Evolutionary conservation across 2,329 filamentous ascomycete species (phyloP).

Genomic region (Erysiphe pulchra): DNA sequence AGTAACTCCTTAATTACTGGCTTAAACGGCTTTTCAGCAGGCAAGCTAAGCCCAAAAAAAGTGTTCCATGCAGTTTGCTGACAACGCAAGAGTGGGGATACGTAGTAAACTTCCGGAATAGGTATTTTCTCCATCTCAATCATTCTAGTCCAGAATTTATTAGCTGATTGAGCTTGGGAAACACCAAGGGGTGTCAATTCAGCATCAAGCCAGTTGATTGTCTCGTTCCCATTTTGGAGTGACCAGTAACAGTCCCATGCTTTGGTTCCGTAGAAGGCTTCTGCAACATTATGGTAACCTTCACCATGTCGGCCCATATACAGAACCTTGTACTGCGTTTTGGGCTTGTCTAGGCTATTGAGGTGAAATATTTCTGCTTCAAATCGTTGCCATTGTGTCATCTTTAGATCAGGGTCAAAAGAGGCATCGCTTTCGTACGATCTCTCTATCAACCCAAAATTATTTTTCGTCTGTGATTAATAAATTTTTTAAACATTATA

Average conservation of each 20-base stretch:
- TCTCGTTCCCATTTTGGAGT: constrained; percentile 34
- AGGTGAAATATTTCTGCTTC: constrained; percentile 27
- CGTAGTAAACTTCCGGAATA: constrained; percentile 36
- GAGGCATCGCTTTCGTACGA: constrained; percentile 28
- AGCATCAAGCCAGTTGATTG: constrained; percentile 35
- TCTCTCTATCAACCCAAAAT: constrained; percentile 39
- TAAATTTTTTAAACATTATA: not conserved
- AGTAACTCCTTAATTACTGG: constrained; percentile 38
- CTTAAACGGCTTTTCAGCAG: constrained; percentile 23
- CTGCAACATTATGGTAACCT: constrained; percentile 36
- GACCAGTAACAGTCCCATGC: constrained; percentile 52
- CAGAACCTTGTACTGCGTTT: constrained; percentile 35
- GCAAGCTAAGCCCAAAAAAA: constrained; percentile 27
- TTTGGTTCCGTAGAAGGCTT: constrained; percentile 38
- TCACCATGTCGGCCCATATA: constrained; percentile 42
- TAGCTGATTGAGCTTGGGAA: constrained; percentile 30
- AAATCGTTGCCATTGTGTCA: constrained; percentile 41
- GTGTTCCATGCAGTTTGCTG: constrained; percentile 34
- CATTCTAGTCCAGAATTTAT: constrained; percentile 30
- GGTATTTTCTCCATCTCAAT: constrained; percentile 27
- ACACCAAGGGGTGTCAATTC: constrained; percentile 31
- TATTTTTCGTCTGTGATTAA: constrained; percentile 15
- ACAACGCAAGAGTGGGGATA: constrained; percentile 35
- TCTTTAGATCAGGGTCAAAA: constrained; percentile 16
- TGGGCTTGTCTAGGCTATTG: constrained; percentile 20